Base-by-base conservation (phyloP, 2,329 filamentous ascomycete genomes). In the Aureobasidium uvarum region DNA sequence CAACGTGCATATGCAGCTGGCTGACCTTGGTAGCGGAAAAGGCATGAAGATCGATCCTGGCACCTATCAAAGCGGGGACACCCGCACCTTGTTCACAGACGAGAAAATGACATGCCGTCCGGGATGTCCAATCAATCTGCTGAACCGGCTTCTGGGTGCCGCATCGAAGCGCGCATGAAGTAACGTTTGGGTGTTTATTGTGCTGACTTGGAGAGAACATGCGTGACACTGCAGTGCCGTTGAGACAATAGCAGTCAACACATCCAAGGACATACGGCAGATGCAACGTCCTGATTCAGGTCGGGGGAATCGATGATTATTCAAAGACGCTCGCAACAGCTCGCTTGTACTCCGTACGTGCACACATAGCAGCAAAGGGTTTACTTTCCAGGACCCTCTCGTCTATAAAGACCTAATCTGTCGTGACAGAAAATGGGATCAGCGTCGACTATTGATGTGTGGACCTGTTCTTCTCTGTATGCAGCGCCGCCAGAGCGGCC, bases 11-110 rank as follows among this genome's bases (percentile, higher is more conserved):
- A 62, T 62, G 58, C 58, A 62, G 58, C 58, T 45, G 18, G 58
- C 58, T 62, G 58, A 62, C 58, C 58, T 46, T 62, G 58, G 58
- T 51, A 62, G 58, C 31, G 43, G 54, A n/a, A 33, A 23, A 28
- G 58, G 23, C 45, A 23, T 62, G 36, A 18, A 54, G 46, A 63
- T 51, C 45, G 46, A 54, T 39, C 46, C 46, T 54, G 46, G 60
- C 60, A 52, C 38, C 60, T 63, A 54, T 63, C 46, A 63, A 63
- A 63, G 60, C 60, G 60, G 60, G 60, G 60, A 43, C 60, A 54
- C 31, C 60, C 60, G 48, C 48, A 43, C 48, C 38, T 52, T 36
- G 25, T 39, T 48, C 20, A 46, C 20, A 25, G 20, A 28, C 11
- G 39, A 39, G n/a, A 50, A 45, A 36, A 52, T 36, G 48, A 62